Evolutionary conservation across 2,329 filamentous ascomycete genomes (phyloP), one percentile per base, ranked within the genome.

Genomic region (Epichloe aotearoae): DNA sequence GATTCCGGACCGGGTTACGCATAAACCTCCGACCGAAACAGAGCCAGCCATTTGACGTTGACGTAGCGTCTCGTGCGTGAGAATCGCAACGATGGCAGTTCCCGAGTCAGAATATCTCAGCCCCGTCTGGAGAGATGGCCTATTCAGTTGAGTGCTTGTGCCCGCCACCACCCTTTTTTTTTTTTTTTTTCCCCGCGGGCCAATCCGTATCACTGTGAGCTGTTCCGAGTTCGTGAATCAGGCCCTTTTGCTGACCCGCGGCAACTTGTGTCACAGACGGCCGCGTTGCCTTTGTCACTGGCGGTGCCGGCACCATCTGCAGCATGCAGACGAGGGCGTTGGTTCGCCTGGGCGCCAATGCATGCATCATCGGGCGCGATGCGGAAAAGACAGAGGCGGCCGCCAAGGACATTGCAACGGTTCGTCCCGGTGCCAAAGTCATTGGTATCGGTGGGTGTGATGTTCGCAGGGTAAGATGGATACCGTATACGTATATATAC

Each of bases 271-370:
- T 14, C 40, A 41, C 60, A 94, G 88, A 84, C 55, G 82, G 84
- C 64, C 91, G 93, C 62, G 90, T 97, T 43, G 80, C 91, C 58
- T 95, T 97, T 69, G 94, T 94, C 62, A 98, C 93, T 3, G 93
- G 93, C 52, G 93, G 93, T 49, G 89, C 89, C 5, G 91, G 93
- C 50, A 84, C 86, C 26, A 97, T 98, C 62, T 96, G 93, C 73
- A 93, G 86, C 60, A 89, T 87, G 50, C 93, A 97, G 72, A 93
- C 95, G 34, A 80, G 89, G 56, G 93, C 93, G 4, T 74, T 98
- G 53, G 89, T 98, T 23, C 79, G 90, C 55, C 81, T 98, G 7
- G 93, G 93, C 49, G 91, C 89, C 43, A 84, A 97, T 60, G 93
- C 93, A 47, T 95, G 87, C 68, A 97, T 98, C 62, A 79, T 97